A percentile compares a stretch with the other conserved stretches of the same genome.
These are phyloP conservation scores for Nicotiana benthamiana DNA, from an alignment of 257 asterid species.

Conservation along the genomic window DNA sequence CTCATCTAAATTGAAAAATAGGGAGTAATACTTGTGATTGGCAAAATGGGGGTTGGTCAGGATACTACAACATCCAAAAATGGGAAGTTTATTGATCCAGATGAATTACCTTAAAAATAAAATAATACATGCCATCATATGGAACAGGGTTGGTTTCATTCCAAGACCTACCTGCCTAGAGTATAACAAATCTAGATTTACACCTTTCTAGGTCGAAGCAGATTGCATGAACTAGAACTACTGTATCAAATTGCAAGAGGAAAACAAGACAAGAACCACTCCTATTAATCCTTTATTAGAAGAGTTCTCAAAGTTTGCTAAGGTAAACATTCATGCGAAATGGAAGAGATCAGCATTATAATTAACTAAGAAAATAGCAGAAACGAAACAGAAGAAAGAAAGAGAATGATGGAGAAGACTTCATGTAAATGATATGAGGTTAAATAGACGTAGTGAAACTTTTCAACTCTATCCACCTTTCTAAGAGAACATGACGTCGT, in stretches of 20 bases:
- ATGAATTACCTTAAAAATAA: neutral
- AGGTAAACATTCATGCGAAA: neutral
- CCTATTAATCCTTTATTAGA: neutral
- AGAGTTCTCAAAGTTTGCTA: neutral
- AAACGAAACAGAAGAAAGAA: neutral
- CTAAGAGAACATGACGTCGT: neutral
- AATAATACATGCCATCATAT: neutral
- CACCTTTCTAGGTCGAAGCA: neutral
- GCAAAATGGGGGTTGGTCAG: neutral
- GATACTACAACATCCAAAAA: neutral
- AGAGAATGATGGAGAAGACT: neutral
- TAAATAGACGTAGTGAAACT: neutral
- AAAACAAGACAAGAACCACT: neutral
- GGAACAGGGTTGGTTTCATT: neutral
- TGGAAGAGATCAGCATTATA: neutral
- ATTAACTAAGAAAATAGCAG: neutral
- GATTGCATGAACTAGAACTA: too few species aligned
- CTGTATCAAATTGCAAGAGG: too few species aligned
- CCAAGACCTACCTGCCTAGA: slow-evolving; percentile 1
- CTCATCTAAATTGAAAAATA: too few species aligned
- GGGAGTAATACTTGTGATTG: neutral
- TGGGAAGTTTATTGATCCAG: neutral
- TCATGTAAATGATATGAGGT: neutral
- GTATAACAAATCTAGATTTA: neutral
- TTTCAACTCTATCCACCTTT: neutral